Conservation (phyloP, 192 early-diverging fungal species). For the Physocladia obscura region DNA sequence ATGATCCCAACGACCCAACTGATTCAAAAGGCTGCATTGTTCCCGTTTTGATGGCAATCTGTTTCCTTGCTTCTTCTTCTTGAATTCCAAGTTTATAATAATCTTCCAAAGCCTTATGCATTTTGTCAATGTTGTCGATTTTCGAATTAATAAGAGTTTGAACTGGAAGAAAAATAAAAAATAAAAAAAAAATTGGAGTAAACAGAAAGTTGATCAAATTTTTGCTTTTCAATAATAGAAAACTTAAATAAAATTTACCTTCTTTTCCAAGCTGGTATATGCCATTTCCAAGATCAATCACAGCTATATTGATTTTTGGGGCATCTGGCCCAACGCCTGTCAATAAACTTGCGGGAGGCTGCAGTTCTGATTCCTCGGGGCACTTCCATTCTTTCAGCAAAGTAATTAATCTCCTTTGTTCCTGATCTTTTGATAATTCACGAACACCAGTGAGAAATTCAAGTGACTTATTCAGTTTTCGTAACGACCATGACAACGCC, state of each 20-base stretch:
- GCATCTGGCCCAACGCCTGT: neutral
- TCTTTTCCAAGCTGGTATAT: slow-evolving; percentile 44
- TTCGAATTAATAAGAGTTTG: slow-evolving; percentile 38
- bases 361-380: slow-evolving; percentile 39
- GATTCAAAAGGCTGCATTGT: slow-evolving; percentile 12
- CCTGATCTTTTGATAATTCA: neutral
- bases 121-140: slow-evolving; percentile 40
- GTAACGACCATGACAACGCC: slow-evolving; percentile 19
- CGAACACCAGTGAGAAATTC: neutral
- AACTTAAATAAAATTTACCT: slow-evolving; percentile 8
- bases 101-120: slow-evolving; percentile 20
- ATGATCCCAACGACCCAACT: slow-evolving; percentile 6
- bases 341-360: slow-evolving; percentile 31
- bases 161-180: slow-evolving; percentile 13
- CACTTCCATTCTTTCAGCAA: slow-evolving; percentile 31
- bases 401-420: neutral
- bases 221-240: neutral
- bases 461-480: slow-evolving; percentile 3
- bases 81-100: slow-evolving; percentile 31
- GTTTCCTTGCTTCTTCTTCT: slow-evolving; percentile 41
- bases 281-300: slow-evolving; percentile 43
- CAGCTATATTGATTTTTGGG: slow-evolving; percentile 29
- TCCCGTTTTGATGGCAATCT: slow-evolving; percentile 37
- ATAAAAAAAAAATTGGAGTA: neutral
- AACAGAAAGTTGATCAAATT: no score